Evolutionary conservation across 1,284 basidiomycete genomes (phyloP), one percentile per base, ranked within the genome.

Genomic region (Sanguinoderma infundibulare): DNA sequence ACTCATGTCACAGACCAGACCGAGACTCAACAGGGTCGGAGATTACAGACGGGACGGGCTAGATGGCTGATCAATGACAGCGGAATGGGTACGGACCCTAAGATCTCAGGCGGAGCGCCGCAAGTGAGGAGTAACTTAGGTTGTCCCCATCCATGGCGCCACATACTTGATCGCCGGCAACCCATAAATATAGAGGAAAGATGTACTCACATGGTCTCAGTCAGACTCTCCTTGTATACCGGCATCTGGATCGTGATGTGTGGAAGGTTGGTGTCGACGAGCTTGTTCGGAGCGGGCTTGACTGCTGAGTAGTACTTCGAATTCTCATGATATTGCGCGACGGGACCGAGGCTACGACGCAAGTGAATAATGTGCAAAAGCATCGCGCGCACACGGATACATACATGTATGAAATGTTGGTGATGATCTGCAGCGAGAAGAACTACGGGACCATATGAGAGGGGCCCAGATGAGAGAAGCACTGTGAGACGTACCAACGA

Each of bases 161-260:
- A 28, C 46, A 32, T 39, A 17, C 28, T n/a, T 49, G 24, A 46
- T 46, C 46, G 28, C 5, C 46, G 24, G 28, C 17, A 17, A 5
- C 22, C 22, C 42, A 42, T 22, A 42, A 42, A 26, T 26, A 44
- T 22, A 26, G 24, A 22, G 24, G 12, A 34, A 9, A 34, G 12
- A 7, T 15, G 22, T 6, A 79, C 87, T 70, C 70, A 90, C 89
- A 91, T 87, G 0, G 88, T 89, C 59, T 84, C 81, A 34, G 84
- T 82, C 36, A 87, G 74, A 61, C 85, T 88, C 75, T 91, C 91
- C 75, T 92, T 92, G 78, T 92, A 93, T 5, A 93, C 91, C 0
- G 91, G 91, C 79, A 93, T 83, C 70, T 92, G 85, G 60, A 92
- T 81, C 0, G 91, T 90, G 62, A 93, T 79, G 68, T 92, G 91